A percentile compares a stretch with the other conserved stretches of the same genome.
Evolutionary conservation across 2,329 filamentous ascomycete genomes (phyloP).

Genomic region (Colletotrichum graminicola): DNA sequence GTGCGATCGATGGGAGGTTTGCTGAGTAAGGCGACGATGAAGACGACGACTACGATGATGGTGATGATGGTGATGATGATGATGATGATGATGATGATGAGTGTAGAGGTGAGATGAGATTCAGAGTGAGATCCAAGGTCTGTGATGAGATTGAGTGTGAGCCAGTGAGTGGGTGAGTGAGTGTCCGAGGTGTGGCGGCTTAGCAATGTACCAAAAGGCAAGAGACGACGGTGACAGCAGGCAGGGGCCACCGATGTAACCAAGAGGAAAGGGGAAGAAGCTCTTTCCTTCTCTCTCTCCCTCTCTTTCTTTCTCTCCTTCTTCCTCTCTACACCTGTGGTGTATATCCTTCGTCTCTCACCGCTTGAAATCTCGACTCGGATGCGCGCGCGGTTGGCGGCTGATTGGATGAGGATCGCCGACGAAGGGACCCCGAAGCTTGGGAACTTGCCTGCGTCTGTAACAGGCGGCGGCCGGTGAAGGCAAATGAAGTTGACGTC

Average conservation of each 20-base stretch:
- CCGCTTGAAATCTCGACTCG: constrained; percentile 24
- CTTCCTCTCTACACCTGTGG: neutral
- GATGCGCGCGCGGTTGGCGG: neutral
- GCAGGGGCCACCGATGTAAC: constrained; percentile 27
- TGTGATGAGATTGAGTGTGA: constrained; percentile 10
- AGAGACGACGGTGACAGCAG: neutral
- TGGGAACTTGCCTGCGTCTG: constrained; percentile 21
- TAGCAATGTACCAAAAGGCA: neutral
- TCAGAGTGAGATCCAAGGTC: neutral
- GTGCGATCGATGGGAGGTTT: neutral
- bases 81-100: neutral
- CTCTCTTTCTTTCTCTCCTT: no score
- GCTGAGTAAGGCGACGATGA: constrained; percentile 3
- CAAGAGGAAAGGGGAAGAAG: constrained; percentile 1
- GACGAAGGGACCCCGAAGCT: no score
- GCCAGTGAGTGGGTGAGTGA: neutral
- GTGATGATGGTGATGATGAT: no score
- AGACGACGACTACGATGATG: no score
- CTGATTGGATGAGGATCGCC: constrained; percentile 23
- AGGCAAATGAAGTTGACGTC: neutral
- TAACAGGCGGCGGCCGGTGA: constrained; percentile 19
- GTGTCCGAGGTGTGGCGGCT: neutral
- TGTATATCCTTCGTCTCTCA: no score
- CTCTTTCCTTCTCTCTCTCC: no score
- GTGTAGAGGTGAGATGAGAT: neutral